Evolutionary conservation across 208 protist genomes (phyloP), one percentile per base, ranked within the genome.

Genomic region (Trypanosoma caninum): DNA sequence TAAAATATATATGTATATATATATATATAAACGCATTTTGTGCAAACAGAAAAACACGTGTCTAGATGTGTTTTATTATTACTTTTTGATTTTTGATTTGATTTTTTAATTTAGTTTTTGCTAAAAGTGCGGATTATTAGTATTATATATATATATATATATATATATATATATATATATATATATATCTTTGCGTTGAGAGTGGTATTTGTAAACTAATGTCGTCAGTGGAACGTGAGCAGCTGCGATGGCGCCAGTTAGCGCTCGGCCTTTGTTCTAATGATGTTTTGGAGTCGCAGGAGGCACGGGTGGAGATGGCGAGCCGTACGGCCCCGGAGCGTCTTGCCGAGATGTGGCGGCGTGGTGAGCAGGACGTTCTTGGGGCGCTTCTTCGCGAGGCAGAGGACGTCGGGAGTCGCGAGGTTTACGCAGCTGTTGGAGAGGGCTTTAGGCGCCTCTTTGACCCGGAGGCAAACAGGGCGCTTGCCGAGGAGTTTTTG

Each of bases 391-490:
- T 89, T 37, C 33, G 8, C 3, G 82, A 87, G 50, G 78, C 76
- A 22, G 72, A 78, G 40, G 27, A 22, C 2, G 66, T 78, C 14
- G 69, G 48, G n/a, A 76, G 72, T 50, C 40, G n/a, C 13, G 80
- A 89, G 11, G 69, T 93, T 5, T 81, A 83, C 60, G 55, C 34
- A 22, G 44, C 78, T 10, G n/a, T 89, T 2, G 74, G 75, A 0
- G 37, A 46, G 8, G 54, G 46, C 0, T 63, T 93, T 27, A 59
- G 30, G 13, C 42, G 45, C 0, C 60, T 75, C 34, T 35, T 63
- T 16, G 22, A 62, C 8, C 23, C 42, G 9, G 53, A n/a, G 38
- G 3, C 0, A 5, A 27, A 53, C 0, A 38, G 20, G 28, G 34
- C 50, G 20, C 2, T 30, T 31, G 61, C 61, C 31, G 60, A n/a